These are phyloP conservation scores for Globisporangium apiculatum DNA, from an alignment of 352 stramenopile genomes.

Conservation along the genomic window DNA sequence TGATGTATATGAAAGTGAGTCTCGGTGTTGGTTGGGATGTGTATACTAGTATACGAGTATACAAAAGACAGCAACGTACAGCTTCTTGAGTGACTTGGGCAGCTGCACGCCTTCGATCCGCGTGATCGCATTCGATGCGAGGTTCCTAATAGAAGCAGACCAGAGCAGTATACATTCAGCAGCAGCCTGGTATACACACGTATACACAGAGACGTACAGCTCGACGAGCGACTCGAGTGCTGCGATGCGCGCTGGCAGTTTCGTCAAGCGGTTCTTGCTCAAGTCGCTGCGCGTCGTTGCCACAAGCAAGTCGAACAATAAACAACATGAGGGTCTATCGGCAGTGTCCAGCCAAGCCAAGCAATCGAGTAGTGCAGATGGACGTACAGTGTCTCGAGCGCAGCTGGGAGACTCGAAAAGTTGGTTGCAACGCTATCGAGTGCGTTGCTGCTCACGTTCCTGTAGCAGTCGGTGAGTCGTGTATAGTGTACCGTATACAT, in stretches of 20 bases:
- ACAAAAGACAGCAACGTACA: constrained; percentile 12
- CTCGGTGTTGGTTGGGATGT: too few species aligned
- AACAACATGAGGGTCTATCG: not conserved
- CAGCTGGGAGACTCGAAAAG: constrained; percentile 35
- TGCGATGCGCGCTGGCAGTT: constrained; percentile 35
- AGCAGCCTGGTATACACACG: not conserved
- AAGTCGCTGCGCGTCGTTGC: constrained; percentile 28
- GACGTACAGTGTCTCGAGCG: constrained; percentile 47
- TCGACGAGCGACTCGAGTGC: constrained; percentile 37
- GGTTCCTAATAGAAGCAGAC: constrained; percentile 29
- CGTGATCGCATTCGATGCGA: constrained; percentile 49
- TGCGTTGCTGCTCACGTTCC: constrained; percentile 44
- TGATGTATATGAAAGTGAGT: too few species aligned
- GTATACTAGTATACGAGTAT: too few species aligned
- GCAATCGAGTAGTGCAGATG: too few species aligned
- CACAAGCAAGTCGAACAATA: too few species aligned
- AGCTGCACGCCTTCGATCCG: constrained; percentile 39
- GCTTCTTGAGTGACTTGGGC: constrained; percentile 35
- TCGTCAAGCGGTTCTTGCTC: constrained; percentile 47
- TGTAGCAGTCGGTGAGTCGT: constrained; percentile 1
- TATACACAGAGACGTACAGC: constrained; percentile 26
- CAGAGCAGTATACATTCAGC: not conserved
- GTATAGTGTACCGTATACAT: not conserved
- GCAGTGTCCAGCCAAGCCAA: not conserved
- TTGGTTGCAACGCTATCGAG: constrained; percentile 38